Conservation (phyloP, 352 stramenopile species). For the Thraustochytrium striatum region DNA sequence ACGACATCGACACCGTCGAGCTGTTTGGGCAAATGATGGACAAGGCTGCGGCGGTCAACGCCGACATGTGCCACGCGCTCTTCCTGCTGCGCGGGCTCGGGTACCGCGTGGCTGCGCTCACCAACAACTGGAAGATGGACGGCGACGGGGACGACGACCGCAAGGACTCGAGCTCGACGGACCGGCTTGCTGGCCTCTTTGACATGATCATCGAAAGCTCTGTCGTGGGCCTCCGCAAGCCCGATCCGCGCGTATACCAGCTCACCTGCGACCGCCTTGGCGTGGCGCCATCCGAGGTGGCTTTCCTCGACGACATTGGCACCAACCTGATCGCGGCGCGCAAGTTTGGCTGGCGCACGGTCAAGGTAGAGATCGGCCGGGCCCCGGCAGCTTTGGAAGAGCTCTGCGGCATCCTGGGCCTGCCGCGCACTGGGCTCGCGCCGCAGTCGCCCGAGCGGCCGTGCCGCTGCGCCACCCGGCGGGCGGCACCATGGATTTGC, state of each 20-base stretch:
- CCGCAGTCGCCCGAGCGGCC: neutral
- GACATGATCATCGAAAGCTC: constrained; percentile 46
- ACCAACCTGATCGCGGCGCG: constrained; percentile 43
- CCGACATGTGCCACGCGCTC: constrained; percentile 35
- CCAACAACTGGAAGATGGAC: constrained; percentile 45
- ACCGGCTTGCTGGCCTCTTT: constrained; percentile 21
- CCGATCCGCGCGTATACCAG: constrained; percentile 36
- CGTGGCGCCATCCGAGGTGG: neutral
- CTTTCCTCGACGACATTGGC: constrained; percentile 46
- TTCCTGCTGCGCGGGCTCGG: constrained; percentile 35
- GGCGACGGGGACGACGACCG: neutral
- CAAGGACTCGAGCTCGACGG: constrained; percentile 39
- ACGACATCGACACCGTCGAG: constrained; percentile 37
- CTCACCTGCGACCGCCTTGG: neutral
- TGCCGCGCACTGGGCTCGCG: neutral
- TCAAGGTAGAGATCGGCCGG: constrained; percentile 40
- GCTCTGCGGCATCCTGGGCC: neutral
- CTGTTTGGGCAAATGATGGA: constrained; percentile 28
- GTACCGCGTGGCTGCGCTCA: constrained; percentile 1
- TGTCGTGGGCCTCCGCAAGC: constrained; percentile 38
- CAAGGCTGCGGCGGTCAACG: neutral
- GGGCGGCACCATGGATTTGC: constrained; percentile 9
- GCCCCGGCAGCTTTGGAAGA: constrained; percentile 2
- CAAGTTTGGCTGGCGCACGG: constrained; percentile 26
- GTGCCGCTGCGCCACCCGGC: too few species aligned